Percentiles rank a stretch among this genome's conserved stretches.
Conservation (phyloP, 1,139 yeast species). For the Petasospora rhodanensis region DNA sequence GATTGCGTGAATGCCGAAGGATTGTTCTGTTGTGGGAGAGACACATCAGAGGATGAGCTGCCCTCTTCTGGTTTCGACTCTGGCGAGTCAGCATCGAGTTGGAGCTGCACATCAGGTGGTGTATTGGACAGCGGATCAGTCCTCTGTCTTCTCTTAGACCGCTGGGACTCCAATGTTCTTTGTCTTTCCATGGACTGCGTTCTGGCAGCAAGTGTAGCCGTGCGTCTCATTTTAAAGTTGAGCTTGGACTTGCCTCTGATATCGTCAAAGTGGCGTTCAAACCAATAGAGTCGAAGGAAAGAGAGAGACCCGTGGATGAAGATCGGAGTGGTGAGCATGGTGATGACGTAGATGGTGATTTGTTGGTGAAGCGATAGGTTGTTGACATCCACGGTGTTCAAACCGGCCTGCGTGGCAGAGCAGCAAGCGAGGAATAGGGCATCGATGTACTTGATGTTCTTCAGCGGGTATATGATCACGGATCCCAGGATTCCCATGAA, state of each 20-base stretch:
- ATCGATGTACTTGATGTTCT: conserved; percentile 67
- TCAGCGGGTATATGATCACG: conserved; percentile 69
- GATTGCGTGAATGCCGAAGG: conserved; percentile 6
- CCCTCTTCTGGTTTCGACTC: no score
- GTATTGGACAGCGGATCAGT: no score
- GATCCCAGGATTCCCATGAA: conserved; percentile 58
- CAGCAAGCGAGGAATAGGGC: conserved; percentile 72
- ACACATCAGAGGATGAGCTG: conserved; percentile 7
- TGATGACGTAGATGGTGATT: conserved; percentile 52
- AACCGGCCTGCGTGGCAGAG: conserved; percentile 86
- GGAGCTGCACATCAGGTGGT: no score
- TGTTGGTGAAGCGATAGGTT: conserved; percentile 70
- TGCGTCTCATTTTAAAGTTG: conserved; percentile 74
- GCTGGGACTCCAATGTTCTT: conserved; percentile 14
- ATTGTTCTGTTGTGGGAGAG: conserved; percentile 5
- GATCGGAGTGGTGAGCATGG: conserved; percentile 79
- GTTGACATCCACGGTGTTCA: conserved; percentile 72
- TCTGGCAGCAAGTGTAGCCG: conserved; percentile 68
- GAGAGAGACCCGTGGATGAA: conserved; percentile 80
- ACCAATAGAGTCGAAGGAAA: conserved; percentile 82
- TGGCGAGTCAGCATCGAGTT: conserved; percentile 1
- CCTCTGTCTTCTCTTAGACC: background rate
- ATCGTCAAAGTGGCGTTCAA: conserved; percentile 80
- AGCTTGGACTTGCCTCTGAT: conserved; percentile 70
- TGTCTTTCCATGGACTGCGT: conserved; percentile 24